Evolutionary conservation across 1,139 yeast genomes (phyloP), one percentile per base, ranked within the genome.

Genomic region (Suhomyces panamericanus): DNA sequence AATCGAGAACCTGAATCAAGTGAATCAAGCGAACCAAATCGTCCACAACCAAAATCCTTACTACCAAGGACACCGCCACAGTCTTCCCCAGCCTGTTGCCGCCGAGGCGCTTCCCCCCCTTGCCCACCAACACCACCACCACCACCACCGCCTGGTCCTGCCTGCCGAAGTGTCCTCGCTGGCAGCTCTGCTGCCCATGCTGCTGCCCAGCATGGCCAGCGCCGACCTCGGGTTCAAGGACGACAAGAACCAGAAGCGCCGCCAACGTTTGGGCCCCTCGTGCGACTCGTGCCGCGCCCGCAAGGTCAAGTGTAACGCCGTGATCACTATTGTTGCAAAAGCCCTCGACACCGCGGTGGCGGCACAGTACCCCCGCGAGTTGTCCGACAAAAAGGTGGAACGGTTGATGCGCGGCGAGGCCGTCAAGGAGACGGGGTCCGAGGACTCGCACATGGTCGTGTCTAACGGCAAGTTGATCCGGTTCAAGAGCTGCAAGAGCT

Each of bases 251-350:
- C 35, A 55, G 35, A 74, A 67, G 50, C 74, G 75, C 62, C 63
- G 86, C 53, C 91, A 85, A 62, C 67, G 93, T 49, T 70, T 80
- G 17, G 91, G 93, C 0, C 91, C 91, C 9, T 80, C 87, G 39
- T 85, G 93, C 63, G 91, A 85, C 60, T 69, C 78, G 35, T 85
- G 93, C 60, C 70, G 90, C 42, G 60, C 77, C n/a, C 74, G 88
- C 49, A 85, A 85, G 62, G 86, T 84, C 48, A 85, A 83, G 62
- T 85, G 93, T 64, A 83, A 85, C 57, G 88, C 91, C 2, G 83
- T 77, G 52, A 80, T 84, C 36, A 38, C 47, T 20, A 50, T 54
- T n/a, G 40, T 54, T 15, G 13, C 41, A 38, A 52, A 48, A 43
- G 8, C 43, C 6, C 12, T 46, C 33, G 42, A 47, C 24, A 26